These are phyloP conservation scores for Alternaria tenuissima DNA, from an alignment of 2,329 filamentous ascomycete species.

Conservation along the genomic window DNA sequence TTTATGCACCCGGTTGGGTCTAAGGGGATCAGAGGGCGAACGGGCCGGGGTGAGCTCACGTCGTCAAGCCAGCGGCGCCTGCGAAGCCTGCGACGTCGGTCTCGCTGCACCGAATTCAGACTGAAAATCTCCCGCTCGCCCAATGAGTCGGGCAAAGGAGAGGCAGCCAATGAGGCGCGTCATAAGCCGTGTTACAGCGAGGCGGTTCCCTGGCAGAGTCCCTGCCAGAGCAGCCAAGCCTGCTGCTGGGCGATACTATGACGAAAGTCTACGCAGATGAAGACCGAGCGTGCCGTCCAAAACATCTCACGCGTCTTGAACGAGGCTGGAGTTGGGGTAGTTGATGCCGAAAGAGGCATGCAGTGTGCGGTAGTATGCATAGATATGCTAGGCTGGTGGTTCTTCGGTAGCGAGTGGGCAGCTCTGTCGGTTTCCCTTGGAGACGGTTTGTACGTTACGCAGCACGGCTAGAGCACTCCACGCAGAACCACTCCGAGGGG, in stretches of 20 bases:
- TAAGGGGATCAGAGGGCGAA: constrained; percentile 35
- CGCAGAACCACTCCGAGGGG: constrained; percentile 13
- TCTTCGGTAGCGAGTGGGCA: constrained; percentile 23
- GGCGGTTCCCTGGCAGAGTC: constrained; percentile 39
- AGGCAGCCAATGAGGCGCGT: constrained; percentile 32
- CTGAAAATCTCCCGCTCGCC: constrained; percentile 38
- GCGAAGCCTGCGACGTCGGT: constrained; percentile 36
- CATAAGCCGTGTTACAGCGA: constrained; percentile 26
- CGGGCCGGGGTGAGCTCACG: constrained; percentile 39
- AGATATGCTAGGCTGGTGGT: background rate
- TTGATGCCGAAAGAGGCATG: background rate
- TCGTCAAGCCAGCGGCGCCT: constrained; percentile 23
- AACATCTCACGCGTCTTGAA: constrained; percentile 10
- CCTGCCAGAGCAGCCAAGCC: constrained; percentile 30
- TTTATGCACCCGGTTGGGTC: constrained; percentile 42
- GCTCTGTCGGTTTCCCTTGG: constrained; percentile 32
- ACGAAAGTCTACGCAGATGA: constrained; percentile 37
- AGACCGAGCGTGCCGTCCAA: background rate
- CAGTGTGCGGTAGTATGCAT: background rate
- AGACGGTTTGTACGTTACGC: constrained; percentile 36
- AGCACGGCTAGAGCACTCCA: constrained; percentile 16
- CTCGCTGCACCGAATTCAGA: constrained; percentile 40
- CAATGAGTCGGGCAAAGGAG: constrained; percentile 37
- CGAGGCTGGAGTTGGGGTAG: constrained; percentile 14
- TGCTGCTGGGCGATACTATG: constrained; percentile 34